Conservation (phyloP, 352 stramenopile species). For the Thalassiosira exigua region DNA sequence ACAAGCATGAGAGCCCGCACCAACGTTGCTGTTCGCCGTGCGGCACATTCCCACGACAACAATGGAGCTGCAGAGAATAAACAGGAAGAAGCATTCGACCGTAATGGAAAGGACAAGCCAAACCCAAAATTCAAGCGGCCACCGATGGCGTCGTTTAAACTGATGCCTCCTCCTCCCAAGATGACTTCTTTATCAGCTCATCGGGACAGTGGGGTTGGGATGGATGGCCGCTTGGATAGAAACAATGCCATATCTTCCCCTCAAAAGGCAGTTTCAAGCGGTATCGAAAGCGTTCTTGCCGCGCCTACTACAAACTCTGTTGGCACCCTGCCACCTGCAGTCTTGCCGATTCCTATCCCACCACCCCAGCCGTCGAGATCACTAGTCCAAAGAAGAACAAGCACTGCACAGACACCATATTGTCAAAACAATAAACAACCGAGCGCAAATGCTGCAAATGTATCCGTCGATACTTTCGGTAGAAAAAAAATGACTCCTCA, state of each 20-base stretch:
- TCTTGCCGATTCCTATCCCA: slow-evolving; percentile 26
- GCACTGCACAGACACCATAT: not conserved
- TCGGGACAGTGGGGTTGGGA: no score
- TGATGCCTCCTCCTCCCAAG: slow-evolving; percentile 45
- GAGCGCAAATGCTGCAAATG: not conserved
- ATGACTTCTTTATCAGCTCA: slow-evolving; percentile 19
- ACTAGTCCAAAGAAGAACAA: slow-evolving; percentile 25
- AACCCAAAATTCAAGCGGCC: slow-evolving; percentile 11
- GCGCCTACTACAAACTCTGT: no score
- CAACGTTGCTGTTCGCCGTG: slow-evolving; percentile 23
- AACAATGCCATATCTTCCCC: no score
- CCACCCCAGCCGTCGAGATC: slow-evolving; percentile 25
- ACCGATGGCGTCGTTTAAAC: slow-evolving; percentile 31
- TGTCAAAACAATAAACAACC: slow-evolving; percentile 6
- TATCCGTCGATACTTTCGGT: not conserved
- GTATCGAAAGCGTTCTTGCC: no score
- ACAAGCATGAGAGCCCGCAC: slow-evolving; percentile 35
- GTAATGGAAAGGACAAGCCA: slow-evolving; percentile 29
- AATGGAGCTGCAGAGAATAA: not conserved
- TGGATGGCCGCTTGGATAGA: no score
- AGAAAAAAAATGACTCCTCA: slow-evolving; percentile 7
- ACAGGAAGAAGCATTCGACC: slow-evolving; percentile 3
- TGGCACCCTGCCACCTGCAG: not conserved
- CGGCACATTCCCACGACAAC: not conserved
- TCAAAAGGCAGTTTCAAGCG: no score